Conservation (phyloP, 176 grass and related monocot genomes). For the Pharus latifolius region DNA sequence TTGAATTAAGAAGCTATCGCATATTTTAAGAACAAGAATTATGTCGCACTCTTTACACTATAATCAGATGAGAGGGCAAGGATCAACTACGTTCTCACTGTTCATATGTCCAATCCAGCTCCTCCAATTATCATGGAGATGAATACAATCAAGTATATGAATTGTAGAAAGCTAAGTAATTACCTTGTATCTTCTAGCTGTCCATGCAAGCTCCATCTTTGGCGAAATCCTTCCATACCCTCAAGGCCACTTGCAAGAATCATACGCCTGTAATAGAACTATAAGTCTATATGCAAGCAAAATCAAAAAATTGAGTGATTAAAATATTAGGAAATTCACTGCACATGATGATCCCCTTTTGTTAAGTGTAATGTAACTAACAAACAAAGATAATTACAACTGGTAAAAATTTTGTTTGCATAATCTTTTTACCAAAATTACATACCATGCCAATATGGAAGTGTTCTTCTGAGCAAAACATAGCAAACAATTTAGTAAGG, state of each 20-base stretch:
- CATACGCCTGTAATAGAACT: constrained; percentile 40
- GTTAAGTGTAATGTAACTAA: neutral
- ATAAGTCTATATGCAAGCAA: constrained; percentile 9
- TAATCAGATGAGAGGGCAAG: neutral
- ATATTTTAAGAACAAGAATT: neutral
- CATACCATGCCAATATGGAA: neutral
- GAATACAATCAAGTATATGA: neutral
- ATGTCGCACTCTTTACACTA: neutral
- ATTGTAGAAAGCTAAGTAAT: neutral
- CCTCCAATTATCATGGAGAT: neutral
- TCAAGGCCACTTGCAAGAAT: constrained; percentile 67
- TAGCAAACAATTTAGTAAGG: neutral
- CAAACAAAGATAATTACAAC: no score
- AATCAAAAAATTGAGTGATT: neutral
- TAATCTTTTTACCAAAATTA: no score
- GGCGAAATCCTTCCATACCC: constrained; percentile 82
- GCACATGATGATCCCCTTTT: neutral
- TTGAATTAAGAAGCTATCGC: neutral
- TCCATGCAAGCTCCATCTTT: constrained; percentile 81
- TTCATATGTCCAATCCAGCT: neutral
- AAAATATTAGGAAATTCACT: constrained; percentile 1
- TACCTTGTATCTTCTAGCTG: constrained; percentile 59
- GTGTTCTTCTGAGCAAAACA: neutral
- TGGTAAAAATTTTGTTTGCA: no score
- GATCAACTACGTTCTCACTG: neutral